Evolutionary conservation across 768 basidiomycete species (phyloP), one percentile per base, ranked within the genome.

Genomic region (Lyophyllum semitale): DNA sequence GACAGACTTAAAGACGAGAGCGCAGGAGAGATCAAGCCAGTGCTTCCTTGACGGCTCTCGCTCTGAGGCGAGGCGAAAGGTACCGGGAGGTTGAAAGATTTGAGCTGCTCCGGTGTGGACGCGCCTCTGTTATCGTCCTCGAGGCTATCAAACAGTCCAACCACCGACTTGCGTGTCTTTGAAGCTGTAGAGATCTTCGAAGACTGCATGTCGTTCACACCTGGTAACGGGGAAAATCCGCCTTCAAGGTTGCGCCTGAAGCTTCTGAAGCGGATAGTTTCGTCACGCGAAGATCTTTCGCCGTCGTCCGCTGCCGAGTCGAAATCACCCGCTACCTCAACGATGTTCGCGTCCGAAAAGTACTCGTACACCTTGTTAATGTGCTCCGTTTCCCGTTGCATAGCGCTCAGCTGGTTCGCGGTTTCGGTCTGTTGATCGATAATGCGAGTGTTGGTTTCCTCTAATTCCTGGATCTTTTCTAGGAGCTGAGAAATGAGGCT

Each of bases 401-500:
- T 88, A 4, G 80, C 80, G n/a, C 80, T 79, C 25, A 92, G 73
- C 55, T 85, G 84, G 35, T 73, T 73, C 5, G 78, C 70, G 0
- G 90, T 91, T 60, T 82, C 79, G 1, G 68, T 69, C 65, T 93
- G 91, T 58, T 88, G 84, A 53, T 78, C 73, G 20, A 83, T 73
- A 38, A 93, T 91, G 52, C 82, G 80, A 7, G 72, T 58, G 60
- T 93, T 93, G 2, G 88, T 82, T 35, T 84, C 79, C 63, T 93
- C 89, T 1, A 93, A 77, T 66, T 93, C 91, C 44, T 79, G 76
- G 48, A 93, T 88, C 71, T 93, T 93, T 15, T 73, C 65, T 40
- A 92, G 71, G 7, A 93, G 80, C 65, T 90, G 86, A 9, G 83
- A 75, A n/a, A 93, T 80, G 49, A 93, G 76, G 59, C 69, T 73